These are phyloP conservation scores for Histomonas meleagridis DNA, from an alignment of 208 protist species.

Conservation along the genomic window DNA sequence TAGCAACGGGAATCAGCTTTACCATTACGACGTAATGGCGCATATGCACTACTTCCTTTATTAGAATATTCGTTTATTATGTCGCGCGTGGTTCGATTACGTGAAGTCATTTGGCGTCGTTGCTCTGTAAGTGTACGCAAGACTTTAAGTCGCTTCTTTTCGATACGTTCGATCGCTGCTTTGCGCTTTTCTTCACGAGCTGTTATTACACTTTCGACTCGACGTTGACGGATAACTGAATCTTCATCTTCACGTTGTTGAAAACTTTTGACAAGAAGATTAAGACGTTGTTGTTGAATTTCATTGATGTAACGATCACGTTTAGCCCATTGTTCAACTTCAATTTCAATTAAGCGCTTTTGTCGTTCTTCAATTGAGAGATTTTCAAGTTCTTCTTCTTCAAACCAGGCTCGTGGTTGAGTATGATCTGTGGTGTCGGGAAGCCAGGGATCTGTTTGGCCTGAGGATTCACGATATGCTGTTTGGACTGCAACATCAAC, in stretches of 20 bases:
- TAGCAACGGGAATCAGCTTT: not conserved
- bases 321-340: conserved; percentile 33
- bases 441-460: conserved; percentile 17
- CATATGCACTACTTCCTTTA: not conserved
- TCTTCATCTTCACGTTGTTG: not conserved
- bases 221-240: not conserved
- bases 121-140: conserved; percentile 17
- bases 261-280: not conserved
- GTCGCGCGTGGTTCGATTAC: not conserved
- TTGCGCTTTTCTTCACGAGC: not conserved
- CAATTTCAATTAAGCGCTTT: not conserved
- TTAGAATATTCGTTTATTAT: not conserved
- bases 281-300: not conserved
- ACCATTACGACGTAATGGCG: not conserved
- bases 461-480: not conserved
- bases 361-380: not conserved
- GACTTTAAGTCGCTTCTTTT: conserved; percentile 23
- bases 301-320: not conserved
- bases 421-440: not conserved
- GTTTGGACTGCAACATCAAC: not conserved
- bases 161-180: not conserved
- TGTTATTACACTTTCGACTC: not conserved
- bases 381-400: conserved; percentile 22
- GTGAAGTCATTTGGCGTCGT: not conserved
- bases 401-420: not conserved